Conservation (phyloP, 345 rosid species). For the Adansonia digitata region DNA sequence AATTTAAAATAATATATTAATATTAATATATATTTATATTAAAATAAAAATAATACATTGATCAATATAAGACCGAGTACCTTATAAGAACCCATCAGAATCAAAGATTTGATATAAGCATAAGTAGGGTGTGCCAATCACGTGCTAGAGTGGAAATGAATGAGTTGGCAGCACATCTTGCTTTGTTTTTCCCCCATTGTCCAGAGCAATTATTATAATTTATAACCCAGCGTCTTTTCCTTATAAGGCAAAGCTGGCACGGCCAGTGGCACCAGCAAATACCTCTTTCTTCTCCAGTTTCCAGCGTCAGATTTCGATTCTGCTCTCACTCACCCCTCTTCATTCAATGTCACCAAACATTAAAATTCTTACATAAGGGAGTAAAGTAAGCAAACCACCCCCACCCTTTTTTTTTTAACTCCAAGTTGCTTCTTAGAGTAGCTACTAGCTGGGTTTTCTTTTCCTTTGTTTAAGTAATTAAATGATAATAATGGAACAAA, state of each 20-base stretch:
- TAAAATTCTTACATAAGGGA: neutral
- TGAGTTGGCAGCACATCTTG: conserved; percentile 24
- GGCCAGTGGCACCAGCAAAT: conserved; percentile 1
- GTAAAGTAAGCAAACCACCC: neutral
- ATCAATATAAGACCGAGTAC: no score
- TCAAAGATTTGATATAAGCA: neutral
- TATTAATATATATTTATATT: no score
- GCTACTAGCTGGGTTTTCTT: conserved; percentile 1
- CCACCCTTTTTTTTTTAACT: neutral
- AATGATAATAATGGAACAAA: neutral
- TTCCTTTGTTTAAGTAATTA: neutral
- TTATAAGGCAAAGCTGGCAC: conserved; percentile 4
- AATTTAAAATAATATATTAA: no score
- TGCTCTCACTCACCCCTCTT: neutral
- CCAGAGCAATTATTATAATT: neutral
- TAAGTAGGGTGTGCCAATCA: conserved; percentile 4
- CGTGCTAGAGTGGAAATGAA: conserved; percentile 12
- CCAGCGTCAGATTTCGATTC: neutral
- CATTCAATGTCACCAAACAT: neutral
- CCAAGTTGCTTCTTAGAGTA: neutral
- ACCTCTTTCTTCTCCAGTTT: neutral
- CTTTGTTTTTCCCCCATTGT: no score
- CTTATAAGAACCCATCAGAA: no score
- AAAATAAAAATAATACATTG: no score
- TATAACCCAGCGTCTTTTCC: neutral